Conservation (phyloP, 805 yeast genomes). For the Jamesozyma rosinii region DNA sequence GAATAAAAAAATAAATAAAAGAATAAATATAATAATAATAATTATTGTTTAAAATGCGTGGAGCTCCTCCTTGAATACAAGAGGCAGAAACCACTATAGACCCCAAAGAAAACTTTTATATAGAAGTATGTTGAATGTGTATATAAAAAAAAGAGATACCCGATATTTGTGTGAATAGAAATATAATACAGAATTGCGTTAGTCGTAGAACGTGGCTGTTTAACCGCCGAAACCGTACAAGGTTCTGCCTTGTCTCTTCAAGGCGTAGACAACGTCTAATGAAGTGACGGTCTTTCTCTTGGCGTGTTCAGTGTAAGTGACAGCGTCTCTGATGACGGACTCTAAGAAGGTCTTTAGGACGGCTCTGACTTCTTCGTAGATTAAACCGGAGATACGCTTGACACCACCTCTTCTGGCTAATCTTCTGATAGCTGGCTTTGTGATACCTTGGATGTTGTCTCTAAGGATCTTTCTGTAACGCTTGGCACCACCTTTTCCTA, state of each 20-base stretch:
- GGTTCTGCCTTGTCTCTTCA: constrained; percentile 99
- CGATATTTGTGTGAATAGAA: neutral
- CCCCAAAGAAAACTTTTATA: neutral
- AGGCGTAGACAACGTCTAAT: constrained; percentile 95
- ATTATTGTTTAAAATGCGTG: neutral
- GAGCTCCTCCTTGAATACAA: neutral
- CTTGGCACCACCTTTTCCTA: constrained; percentile 99
- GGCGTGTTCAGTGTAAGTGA: constrained; percentile 98
- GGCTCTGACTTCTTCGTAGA: constrained; percentile 96
- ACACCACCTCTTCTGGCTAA: constrained; percentile 99
- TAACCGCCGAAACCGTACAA: constrained; percentile 99
- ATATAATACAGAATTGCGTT: neutral
- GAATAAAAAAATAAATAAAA: neutral
- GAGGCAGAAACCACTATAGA: neutral
- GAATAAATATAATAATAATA: neutral
- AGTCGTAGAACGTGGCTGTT: constrained; percentile 11
- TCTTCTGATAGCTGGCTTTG: constrained; percentile 99
- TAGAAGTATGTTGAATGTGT: neutral
- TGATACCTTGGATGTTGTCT: constrained; percentile 99
- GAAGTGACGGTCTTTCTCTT: constrained; percentile 99
- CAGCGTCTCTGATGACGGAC: constrained; percentile 97
- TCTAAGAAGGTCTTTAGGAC: constrained; percentile 92
- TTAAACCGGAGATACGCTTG: constrained; percentile 96
- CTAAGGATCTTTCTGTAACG: constrained; percentile 99
- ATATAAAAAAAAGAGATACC: constrained; percentile 1